Conservation (phyloP, 352 stramenopile genomes). For the Aphanomyces stellatus region DNA sequence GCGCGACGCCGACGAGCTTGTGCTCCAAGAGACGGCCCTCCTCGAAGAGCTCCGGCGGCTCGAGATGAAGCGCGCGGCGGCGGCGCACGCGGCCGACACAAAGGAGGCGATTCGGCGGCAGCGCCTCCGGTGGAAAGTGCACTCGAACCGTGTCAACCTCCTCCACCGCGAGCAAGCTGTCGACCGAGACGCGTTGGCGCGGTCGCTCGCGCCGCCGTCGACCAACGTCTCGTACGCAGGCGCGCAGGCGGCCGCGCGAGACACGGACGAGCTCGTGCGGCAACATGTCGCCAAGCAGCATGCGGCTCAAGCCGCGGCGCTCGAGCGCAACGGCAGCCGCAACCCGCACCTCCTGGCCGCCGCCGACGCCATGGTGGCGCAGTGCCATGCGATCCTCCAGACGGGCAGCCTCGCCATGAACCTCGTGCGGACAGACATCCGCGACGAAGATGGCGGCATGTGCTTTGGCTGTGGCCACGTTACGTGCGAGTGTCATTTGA, state of each 20-base stretch:
- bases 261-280: constrained; percentile 29
- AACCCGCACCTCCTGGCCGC: constrained; percentile 29
- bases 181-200: constrained; percentile 28
- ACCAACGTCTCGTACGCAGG: constrained; percentile 49
- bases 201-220: constrained; percentile 35
- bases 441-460: constrained; percentile 24
- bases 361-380: constrained; percentile 41
- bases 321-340: not conserved
- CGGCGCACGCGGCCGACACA: constrained; percentile 36
- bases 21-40: constrained; percentile 54
- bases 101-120: constrained; percentile 36
- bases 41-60: constrained; percentile 49
- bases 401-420: constrained; percentile 52
- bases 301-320: constrained; percentile 28
- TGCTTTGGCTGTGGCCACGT: constrained; percentile 7
- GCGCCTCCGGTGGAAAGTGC: constrained; percentile 51
- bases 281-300: constrained; percentile 35
- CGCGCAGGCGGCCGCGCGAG: constrained; percentile 44
- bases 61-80: constrained; percentile 36
- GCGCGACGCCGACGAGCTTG: constrained; percentile 57
- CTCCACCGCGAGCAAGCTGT: constrained; percentile 27
- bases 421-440: constrained; percentile 46
- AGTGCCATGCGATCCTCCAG: constrained; percentile 43
- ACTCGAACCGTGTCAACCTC: constrained; percentile 48
- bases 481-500: constrained; percentile 1